Conservation (phyloP, 2,329 filamentous ascomycete species). For the Fonsecaea monophora region DNA sequence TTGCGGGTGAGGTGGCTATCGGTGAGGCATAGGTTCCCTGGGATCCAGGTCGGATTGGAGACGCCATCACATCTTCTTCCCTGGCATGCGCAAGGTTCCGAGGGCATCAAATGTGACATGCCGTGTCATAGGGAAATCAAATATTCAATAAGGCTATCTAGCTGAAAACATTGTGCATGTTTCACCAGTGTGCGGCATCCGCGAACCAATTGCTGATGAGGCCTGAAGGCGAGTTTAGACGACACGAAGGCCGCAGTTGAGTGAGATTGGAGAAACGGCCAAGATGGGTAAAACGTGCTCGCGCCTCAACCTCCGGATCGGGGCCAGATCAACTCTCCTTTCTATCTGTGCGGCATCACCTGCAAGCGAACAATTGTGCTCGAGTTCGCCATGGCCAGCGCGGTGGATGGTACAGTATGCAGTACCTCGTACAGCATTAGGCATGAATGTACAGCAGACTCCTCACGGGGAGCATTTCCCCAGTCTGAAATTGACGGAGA, state of each 20-base stretch:
- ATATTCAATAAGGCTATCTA: not conserved
- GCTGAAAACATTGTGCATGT: not conserved
- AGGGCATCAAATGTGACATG: not conserved
- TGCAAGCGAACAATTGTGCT: too few species aligned
- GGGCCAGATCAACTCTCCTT: too few species aligned
- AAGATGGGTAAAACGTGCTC: not conserved
- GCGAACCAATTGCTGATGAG: not conserved
- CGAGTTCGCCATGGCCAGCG: too few species aligned
- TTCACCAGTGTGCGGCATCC: not conserved
- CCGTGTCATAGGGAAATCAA: not conserved
- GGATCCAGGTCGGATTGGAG: conserved; percentile 28
- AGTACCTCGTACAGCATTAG: too few species aligned
- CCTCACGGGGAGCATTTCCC: too few species aligned
- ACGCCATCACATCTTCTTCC: conserved; percentile 30
- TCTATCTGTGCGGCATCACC: too few species aligned
- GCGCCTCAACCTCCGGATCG: not conserved
- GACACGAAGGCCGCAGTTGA: not conserved
- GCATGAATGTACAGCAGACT: too few species aligned
- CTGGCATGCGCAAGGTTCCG: not conserved
- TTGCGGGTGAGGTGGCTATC: conserved; percentile 26
- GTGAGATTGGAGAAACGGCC: not conserved
- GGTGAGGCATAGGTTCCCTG: conserved; percentile 27
- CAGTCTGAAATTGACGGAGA: too few species aligned
- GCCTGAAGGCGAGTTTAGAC: not conserved
- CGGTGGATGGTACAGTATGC: too few species aligned